Evolutionary conservation across 2,329 filamentous ascomycete genomes (phyloP).

Genomic region (Dothistroma pini): DNA sequence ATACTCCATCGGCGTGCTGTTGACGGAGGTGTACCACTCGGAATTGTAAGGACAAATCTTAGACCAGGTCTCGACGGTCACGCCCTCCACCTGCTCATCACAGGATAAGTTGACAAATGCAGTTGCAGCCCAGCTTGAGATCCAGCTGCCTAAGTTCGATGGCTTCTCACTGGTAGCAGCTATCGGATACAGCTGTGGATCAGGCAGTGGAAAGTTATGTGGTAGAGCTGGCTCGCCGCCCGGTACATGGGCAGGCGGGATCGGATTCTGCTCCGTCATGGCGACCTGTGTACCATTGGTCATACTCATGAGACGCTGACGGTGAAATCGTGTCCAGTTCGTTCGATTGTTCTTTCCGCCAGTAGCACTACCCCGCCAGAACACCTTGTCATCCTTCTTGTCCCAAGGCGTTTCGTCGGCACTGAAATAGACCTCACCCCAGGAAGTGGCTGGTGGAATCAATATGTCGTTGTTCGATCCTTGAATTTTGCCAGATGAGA

Average conservation of each 20-base stretch:
- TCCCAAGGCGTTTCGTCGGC: conserved; percentile 40
- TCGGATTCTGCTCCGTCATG: background rate
- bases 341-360: conserved; percentile 42
- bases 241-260: background rate
- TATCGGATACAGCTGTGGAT: background rate
- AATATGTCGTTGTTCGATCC: conserved; percentile 49
- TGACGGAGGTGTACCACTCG: background rate
- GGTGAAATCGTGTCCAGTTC: conserved; percentile 68
- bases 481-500: conserved; percentile 28
- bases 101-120: conserved; percentile 1
- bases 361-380: conserved; percentile 46
- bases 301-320: conserved; percentile 69
- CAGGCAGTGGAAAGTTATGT: background rate
- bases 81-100: background rate
- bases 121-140: background rate
- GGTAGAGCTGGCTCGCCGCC: conserved; percentile 1
- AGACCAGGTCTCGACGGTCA: background rate
- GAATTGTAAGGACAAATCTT: background rate
- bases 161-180: background rate
- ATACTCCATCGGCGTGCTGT: background rate
- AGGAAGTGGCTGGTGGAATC: conserved; percentile 44
- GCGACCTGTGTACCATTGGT: conserved; percentile 56
- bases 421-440: conserved; percentile 3
- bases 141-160: background rate
- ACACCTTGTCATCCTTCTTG: conserved; percentile 35